Percentiles rank a stretch among this genome's conserved stretches.
Conservation (phyloP, 2,329 filamentous ascomycete species). For the Chrysosporium queenslandicum region DNA sequence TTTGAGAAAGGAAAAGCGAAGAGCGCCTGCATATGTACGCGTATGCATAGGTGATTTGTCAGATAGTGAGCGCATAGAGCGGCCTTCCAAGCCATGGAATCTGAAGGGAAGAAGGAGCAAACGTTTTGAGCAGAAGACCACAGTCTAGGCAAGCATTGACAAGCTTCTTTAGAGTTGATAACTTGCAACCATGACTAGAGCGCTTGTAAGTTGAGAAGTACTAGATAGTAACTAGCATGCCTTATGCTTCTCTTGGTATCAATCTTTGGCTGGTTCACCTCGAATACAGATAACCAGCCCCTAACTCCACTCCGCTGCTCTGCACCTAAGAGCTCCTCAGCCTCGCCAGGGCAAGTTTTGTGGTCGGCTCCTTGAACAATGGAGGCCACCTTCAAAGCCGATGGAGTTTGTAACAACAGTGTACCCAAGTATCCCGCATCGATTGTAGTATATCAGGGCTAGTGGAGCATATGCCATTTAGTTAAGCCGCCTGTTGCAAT, state of each 20-base stretch:
- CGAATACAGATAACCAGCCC: too few species aligned
- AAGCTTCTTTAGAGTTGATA: slow-evolving; percentile 4
- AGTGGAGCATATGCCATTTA: background rate
- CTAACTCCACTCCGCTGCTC: too few species aligned
- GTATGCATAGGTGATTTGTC: too few species aligned
- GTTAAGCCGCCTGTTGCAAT: background rate
- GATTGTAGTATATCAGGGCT: background rate
- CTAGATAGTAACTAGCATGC: too few species aligned
- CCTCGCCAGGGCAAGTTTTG: too few species aligned
- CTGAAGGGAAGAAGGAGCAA: background rate
- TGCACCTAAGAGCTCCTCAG: too few species aligned
- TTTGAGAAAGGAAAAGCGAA: background rate
- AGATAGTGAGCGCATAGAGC: background rate
- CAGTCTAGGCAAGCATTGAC: background rate
- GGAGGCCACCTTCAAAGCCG: too few species aligned
- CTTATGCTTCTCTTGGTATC: too few species aligned
- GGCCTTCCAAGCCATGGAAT: background rate
- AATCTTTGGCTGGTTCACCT: too few species aligned
- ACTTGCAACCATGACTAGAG: background rate
- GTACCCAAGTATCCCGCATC: background rate
- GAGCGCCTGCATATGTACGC: background rate
- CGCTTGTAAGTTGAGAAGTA: background rate
- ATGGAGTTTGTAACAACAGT: slow-evolving; percentile 1
- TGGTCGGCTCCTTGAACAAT: too few species aligned
- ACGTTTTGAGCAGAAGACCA: background rate